Base-by-base conservation (phyloP, 148 eudicot species). In the Vaccinium corymbosum region DNA sequence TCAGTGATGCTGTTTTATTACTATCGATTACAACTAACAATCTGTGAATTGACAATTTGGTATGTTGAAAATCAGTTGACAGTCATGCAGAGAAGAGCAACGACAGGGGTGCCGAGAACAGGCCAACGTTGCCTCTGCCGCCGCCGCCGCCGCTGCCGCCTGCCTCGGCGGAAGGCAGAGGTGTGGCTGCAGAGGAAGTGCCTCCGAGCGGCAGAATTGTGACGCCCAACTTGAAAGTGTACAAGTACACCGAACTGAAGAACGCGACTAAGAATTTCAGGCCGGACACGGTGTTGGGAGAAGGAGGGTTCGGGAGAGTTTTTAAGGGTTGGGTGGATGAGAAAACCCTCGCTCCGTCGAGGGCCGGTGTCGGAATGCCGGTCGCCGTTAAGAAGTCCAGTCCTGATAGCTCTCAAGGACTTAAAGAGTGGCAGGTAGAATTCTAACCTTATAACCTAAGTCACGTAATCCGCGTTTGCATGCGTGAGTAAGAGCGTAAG, bases 301-400 rank as follows among this genome's bases (percentile, higher is more conserved):
- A 91, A 57, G 98, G 98, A 66, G 98, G 98, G 8, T 95, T 95
- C n/a, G 98, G 98, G 2, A 91, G 83, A 64, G 98, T 95, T n/a
- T 93, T 90, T 71, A 95, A 91, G 83, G 98, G 98, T 0, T 95
- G 97, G 96, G 80, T 95, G 6, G 94, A 93, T 76, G 88, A 80
- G 51, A 85, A 80, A 3, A 94, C 98, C 56, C 86, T 85, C 59
- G 94, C 93, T 5, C 95, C 98, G n/a, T 90, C 97, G 7, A 95
- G 86, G 86, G 84, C 79, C 11, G 95, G 97, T 8, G 82, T 86
- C 46, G 98, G 98, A 42, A 86, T 95, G 1, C 82, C 91, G 15
- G 94, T 95, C 76, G 98, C 97, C 51, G 95, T 95, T 51, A 95
- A 95, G 83, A 93, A 85, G 84, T 93, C 94, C 42, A 95, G 42